Percentiles rank a stretch among this genome's conserved stretches.
These are phyloP conservation scores for Aschersonia sp. DNA, from an alignment of 2,329 filamentous ascomycete genomes.

Conservation along the genomic window DNA sequence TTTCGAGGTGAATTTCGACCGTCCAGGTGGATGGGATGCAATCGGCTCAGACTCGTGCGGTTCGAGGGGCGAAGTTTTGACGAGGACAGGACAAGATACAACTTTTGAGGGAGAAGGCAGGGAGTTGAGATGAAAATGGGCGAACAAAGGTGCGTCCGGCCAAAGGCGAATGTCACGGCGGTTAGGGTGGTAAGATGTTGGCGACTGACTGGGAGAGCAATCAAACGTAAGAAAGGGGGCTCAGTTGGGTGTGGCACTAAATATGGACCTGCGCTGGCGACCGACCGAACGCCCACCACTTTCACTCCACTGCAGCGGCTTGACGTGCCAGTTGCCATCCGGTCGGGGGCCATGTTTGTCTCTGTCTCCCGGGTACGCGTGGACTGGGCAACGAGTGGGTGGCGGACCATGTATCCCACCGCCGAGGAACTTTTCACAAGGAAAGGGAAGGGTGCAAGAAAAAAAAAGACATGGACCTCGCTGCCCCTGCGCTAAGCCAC, in stretches of 20 bases:
- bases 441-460: neutral
- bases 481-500: neutral
- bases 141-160: constrained; percentile 1
- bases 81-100: neutral
- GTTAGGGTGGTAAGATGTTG: neutral
- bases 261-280: neutral
- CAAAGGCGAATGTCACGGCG: neutral
- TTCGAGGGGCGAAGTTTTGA: neutral
- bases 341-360: neutral
- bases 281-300: neutral
- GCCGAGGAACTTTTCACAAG: no score
- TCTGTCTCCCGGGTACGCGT: neutral
- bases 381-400: neutral
- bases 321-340: neutral
- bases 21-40: neutral
- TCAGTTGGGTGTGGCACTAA: neutral
- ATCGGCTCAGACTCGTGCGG: neutral
- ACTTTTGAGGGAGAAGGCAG: neutral
- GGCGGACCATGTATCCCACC: neutral
- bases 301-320: neutral
- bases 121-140: constrained; percentile 1
- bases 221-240: constrained; percentile 1
- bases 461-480: neutral
- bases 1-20: neutral
- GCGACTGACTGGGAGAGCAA: neutral